These are phyloP conservation scores for Davidsoniella eucalypti DNA, from an alignment of 2,329 filamentous ascomycete species.

Conservation along the genomic window DNA sequence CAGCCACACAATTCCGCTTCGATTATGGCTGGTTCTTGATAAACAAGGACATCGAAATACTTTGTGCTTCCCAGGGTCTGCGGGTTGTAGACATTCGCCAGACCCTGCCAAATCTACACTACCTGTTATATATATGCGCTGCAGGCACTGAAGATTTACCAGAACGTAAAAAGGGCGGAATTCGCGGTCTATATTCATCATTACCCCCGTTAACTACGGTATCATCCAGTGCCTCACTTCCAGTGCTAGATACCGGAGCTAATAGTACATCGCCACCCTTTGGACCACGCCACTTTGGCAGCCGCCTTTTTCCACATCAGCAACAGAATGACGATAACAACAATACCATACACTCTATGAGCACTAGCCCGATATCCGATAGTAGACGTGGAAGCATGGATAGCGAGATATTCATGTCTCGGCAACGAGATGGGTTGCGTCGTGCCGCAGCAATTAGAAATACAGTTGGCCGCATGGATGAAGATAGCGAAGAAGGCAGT, in stretches of 20 bases:
- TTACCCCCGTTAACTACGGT: not conserved
- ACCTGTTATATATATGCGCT: conserved; percentile 75
- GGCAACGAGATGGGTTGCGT: conserved; percentile 27
- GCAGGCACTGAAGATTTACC: conserved; percentile 53
- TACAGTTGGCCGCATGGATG: conserved; percentile 10
- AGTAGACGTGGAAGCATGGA: conserved; percentile 26
- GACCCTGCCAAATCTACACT: conserved; percentile 85
- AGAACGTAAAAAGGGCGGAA: conserved; percentile 42
- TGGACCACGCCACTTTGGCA: not conserved
- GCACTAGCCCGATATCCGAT: no score
- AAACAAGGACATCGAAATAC: conserved; percentile 78
- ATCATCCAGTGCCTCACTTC: not conserved
- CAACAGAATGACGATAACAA: conserved; percentile 14
- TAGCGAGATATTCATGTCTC: conserved; percentile 23
- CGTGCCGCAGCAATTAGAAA: conserved; percentile 18
- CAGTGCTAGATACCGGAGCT: not conserved
- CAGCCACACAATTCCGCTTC: conserved; percentile 66
- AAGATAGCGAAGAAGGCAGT: conserved; percentile 14
- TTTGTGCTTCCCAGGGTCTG: conserved; percentile 50
- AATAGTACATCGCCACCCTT: not conserved
- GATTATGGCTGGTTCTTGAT: conserved; percentile 94
- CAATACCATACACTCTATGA: no score
- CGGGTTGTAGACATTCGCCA: conserved; percentile 80
- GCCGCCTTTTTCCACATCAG: conserved; percentile 3
- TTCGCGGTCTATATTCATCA: conserved; percentile 34